A percentile compares a stretch with the other conserved stretches of the same genome.
phyloP scores from a whole-genome alignment of 2,329 filamentous ascomycete genomes.

The Claviceps cyperi region DNA sequence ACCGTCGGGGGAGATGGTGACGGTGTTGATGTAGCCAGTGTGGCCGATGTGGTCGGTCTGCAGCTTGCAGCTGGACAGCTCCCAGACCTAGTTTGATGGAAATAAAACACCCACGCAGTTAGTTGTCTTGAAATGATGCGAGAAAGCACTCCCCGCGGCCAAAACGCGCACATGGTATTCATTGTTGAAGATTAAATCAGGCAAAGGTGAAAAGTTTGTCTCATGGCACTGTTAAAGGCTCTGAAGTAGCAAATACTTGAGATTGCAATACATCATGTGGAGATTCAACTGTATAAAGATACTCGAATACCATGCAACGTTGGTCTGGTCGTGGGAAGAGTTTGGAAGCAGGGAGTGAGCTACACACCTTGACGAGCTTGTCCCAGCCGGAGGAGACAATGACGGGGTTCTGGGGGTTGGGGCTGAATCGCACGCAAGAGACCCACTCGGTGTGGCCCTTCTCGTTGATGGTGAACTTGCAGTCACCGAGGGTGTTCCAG shows the following conservation, averaged over 20 bases:
- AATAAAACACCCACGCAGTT: slow-evolving; percentile 1
- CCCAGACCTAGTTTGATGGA: slow-evolving; percentile 72
- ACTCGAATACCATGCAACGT: slow-evolving; percentile 1
- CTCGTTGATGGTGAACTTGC: slow-evolving; percentile 99
- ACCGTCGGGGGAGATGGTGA: slow-evolving; percentile 98
- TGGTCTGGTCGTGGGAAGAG: neutral
- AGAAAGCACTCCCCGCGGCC: neutral
- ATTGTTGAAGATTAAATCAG: slow-evolving; percentile 41
- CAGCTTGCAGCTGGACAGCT: slow-evolving; percentile 97
- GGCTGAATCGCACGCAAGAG: slow-evolving; percentile 97
- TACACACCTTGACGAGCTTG: slow-evolving; percentile 97
- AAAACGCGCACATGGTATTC: neutral
- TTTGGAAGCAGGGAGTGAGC: neutral
- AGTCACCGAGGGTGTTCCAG: slow-evolving; percentile 99
- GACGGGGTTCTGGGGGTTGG: slow-evolving; percentile 99
- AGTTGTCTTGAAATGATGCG: neutral
- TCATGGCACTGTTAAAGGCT: slow-evolving; percentile 76
- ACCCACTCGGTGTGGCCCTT: slow-evolving; percentile 99
- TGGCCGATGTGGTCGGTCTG: slow-evolving; percentile 99
- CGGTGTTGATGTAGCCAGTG: slow-evolving; percentile 99
- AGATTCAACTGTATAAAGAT: too few relatives aligned
- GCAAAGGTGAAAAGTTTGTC: slow-evolving; percentile 83
- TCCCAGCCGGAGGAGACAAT: slow-evolving; percentile 98
- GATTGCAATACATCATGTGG: slow-evolving; percentile 80
- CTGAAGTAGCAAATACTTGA: slow-evolving; percentile 99